Evolutionary conservation across 2,329 filamentous ascomycete species (phyloP).

Genomic region (Penicillium concentricum): DNA sequence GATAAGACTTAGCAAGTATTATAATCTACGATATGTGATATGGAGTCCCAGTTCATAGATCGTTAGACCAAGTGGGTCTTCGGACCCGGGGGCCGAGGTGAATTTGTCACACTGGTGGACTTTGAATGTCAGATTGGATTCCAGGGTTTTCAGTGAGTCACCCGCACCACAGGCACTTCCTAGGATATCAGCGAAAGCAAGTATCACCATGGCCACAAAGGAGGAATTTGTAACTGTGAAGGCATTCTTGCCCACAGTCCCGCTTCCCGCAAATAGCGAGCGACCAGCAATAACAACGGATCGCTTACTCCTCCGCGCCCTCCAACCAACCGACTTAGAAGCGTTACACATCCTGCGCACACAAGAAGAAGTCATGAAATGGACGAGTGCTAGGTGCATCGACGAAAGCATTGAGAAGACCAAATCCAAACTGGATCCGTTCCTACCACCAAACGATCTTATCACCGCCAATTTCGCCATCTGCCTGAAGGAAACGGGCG

Average conservation of each 20-base stretch:
- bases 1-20: no score
- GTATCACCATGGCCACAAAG: not conserved
- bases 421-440: slow-evolving; percentile 9
- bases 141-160: not conserved
- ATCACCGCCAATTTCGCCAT: slow-evolving; percentile 12
- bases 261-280: slow-evolving; percentile 8
- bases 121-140: not conserved
- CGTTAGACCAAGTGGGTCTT: not conserved
- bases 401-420: slow-evolving; percentile 11
- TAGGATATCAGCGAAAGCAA: not conserved
- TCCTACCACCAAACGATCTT: slow-evolving; percentile 12
- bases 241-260: slow-evolving; percentile 9
- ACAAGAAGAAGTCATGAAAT: slow-evolving; percentile 15
- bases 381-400: slow-evolving; percentile 8
- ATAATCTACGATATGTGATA: no score
- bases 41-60: not conserved
- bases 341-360: slow-evolving; percentile 11
- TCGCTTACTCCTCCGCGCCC: slow-evolving; percentile 8
- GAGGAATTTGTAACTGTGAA: slow-evolving; percentile 4
- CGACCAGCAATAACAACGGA: slow-evolving; percentile 9
- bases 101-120: not conserved
- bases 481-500: slow-evolving; percentile 13
- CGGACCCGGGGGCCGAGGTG: not conserved
- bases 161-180: not conserved
- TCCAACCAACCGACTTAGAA: slow-evolving; percentile 10